phyloP scores from a whole-genome alignment of 2,329 filamentous ascomycete genomes.

The Ceratocystis colombiana region DNA sequence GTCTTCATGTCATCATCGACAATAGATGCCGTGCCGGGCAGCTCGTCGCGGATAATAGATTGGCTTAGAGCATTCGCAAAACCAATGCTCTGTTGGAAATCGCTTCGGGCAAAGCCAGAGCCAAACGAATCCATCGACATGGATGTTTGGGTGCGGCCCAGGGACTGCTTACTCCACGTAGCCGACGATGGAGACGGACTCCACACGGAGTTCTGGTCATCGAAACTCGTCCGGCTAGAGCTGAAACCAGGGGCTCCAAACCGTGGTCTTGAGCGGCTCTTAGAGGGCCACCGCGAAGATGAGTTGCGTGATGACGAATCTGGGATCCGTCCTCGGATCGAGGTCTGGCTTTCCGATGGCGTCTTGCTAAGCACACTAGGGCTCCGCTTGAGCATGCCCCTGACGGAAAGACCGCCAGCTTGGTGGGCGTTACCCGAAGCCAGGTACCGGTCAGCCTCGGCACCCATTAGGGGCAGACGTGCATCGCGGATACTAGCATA shows the following conservation, averaged over 20 bases:
- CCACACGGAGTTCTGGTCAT: conserved; percentile 83
- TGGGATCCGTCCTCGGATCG: conserved; percentile 57
- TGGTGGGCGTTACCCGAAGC: conserved; percentile 23
- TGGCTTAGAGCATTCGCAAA: conserved; percentile 95
- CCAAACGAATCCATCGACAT: conserved; percentile 88
- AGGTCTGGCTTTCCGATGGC: conserved; percentile 68
- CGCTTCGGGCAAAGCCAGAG: conserved; percentile 61
- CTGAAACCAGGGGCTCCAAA: conserved; percentile 68
- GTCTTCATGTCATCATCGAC: conserved; percentile 52
- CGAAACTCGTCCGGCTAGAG: conserved; percentile 87
- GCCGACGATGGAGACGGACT: conserved; percentile 78
- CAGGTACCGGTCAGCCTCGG: conserved; percentile 40
- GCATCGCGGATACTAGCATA: conserved; percentile 83
- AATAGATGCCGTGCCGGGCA: conserved; percentile 44
- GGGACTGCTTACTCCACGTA: conserved; percentile 88
- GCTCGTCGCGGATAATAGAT: conserved; percentile 79
- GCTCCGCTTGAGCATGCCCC: conserved; percentile 67
- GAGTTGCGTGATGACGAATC: conserved; percentile 43
- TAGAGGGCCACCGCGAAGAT: conserved; percentile 68
- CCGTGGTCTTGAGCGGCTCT: conserved; percentile 71
- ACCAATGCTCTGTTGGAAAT: conserved; percentile 92
- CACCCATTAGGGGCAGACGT: conserved; percentile 75
- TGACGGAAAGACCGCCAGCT: conserved; percentile 57
- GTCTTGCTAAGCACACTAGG: conserved; percentile 90
- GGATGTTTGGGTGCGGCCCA: conserved; percentile 81